These are phyloP conservation scores for Plantago major DNA, from an alignment of 257 asterid genomes.

Conservation along the genomic window DNA sequence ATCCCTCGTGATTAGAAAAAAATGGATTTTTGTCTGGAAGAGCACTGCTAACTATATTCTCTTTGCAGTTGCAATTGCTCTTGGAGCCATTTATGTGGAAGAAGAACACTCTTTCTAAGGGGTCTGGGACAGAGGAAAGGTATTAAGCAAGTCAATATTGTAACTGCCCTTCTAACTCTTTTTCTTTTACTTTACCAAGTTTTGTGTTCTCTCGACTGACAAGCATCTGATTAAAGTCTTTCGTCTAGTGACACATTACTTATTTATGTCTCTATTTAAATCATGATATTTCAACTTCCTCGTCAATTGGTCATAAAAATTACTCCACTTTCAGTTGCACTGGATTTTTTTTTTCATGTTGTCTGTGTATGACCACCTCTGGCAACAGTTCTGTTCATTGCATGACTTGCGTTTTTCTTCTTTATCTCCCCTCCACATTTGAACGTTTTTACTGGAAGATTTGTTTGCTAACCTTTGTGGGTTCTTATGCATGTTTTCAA, in stretches of 20 bases:
- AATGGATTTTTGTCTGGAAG: slow-evolving; percentile 8
- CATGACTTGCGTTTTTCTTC: neutral
- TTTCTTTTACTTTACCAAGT: neutral
- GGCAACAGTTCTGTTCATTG: neutral
- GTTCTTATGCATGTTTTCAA: neutral
- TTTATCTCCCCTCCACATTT: neutral
- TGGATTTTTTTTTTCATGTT: neutral
- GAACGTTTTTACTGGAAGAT: neutral
- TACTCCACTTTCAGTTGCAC: no score
- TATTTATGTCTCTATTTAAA: no score
- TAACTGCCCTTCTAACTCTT: slow-evolving; percentile 4
- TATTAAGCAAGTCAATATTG: slow-evolving; percentile 20
- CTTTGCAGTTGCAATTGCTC: slow-evolving; percentile 68
- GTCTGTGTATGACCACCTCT: neutral
- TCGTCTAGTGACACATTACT: neutral
- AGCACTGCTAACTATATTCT: neutral
- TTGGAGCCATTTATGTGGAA: slow-evolving; percentile 88
- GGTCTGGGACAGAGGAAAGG: slow-evolving; percentile 57
- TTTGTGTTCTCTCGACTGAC: slow-evolving; percentile 11
- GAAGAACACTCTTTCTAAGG: slow-evolving; percentile 37
- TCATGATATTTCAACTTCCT: no score
- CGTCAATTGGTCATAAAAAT: neutral
- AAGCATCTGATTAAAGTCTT: slow-evolving; percentile 4
- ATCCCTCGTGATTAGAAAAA: neutral
- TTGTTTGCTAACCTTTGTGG: slow-evolving; percentile 3